Percentiles rank a stretch among this genome's conserved stretches.
Conservation (phyloP, 2,329 filamentous ascomycete genomes). For the Furcasterigmium sp. region DNA sequence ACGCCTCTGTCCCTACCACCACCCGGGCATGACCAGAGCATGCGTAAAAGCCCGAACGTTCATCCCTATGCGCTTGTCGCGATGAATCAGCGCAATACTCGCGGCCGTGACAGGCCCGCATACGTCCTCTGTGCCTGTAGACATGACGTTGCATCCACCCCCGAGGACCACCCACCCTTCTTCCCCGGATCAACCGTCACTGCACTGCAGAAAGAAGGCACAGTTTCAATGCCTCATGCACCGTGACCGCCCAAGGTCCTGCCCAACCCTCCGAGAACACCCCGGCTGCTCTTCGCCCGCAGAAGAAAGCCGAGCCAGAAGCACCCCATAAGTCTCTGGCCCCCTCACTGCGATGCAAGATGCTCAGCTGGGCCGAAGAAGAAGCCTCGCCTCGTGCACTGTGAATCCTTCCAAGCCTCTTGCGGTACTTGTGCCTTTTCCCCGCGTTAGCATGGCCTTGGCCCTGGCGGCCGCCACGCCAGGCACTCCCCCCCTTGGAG, state of each 20-base stretch:
- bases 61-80: background rate
- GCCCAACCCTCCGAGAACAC: too few species aligned
- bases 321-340: background rate
- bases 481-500: background rate
- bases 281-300: too few species aligned
- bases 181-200: background rate
- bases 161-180: background rate
- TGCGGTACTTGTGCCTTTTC: background rate
- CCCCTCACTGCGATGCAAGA: background rate
- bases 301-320: background rate
- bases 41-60: background rate
- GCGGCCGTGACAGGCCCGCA: background rate
- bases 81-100: background rate
- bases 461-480: background rate
- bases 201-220: background rate
- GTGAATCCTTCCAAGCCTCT: background rate
- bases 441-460: background rate
- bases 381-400: background rate
- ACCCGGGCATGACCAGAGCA: background rate
- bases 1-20: background rate
- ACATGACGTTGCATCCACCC: background rate
- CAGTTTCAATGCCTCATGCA: background rate
- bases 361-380: background rate
- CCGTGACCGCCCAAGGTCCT: too few species aligned
- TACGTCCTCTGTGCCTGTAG: too few species aligned